Evolutionary conservation across 352 stramenopile species (phyloP).

Genomic region (Phytophthora europaea): DNA sequence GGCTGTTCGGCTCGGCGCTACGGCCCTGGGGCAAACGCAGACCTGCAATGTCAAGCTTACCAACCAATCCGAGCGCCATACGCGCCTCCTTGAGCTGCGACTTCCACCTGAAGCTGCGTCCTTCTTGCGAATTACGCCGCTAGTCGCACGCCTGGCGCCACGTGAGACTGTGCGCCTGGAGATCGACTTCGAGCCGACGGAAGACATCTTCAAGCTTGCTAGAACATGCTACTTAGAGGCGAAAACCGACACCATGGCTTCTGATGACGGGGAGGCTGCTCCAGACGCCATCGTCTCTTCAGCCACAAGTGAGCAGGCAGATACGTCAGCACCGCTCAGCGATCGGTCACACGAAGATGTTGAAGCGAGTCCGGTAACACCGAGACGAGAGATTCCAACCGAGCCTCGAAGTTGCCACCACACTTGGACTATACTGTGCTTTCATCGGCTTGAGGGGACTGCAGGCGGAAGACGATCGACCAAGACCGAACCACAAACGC

Average conservation of each 20-base stretch:
- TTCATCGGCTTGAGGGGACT: slow-evolving; percentile 40
- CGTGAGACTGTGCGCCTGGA: slow-evolving; percentile 72
- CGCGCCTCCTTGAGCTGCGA: slow-evolving; percentile 39
- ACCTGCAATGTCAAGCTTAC: slow-evolving; percentile 39
- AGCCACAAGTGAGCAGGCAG: slow-evolving; percentile 24
- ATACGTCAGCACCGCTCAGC: slow-evolving; percentile 1
- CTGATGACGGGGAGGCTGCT: background rate
- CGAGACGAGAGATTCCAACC: slow-evolving; percentile 17
- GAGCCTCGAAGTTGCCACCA: slow-evolving; percentile 83
- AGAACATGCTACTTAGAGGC: slow-evolving; percentile 26
- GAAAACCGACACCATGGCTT: background rate
- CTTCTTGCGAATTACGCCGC: slow-evolving; percentile 70
- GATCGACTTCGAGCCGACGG: slow-evolving; percentile 77
- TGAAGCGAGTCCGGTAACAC: background rate
- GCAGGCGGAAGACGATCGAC: background rate
- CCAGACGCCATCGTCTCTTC: background rate
- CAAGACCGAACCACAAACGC: background rate
- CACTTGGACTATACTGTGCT: slow-evolving; percentile 83
- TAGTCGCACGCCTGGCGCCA: slow-evolving; percentile 63
- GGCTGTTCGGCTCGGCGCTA: slow-evolving; percentile 47
- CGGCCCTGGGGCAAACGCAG: slow-evolving; percentile 48
- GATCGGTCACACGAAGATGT: background rate
- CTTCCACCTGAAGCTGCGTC: slow-evolving; percentile 35
- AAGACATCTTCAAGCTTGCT: slow-evolving; percentile 50
- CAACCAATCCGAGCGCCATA: slow-evolving; percentile 44